These are phyloP conservation scores for Sphaerosporella brunnea DNA, from an alignment of 495 filamentous ascomycete species.

Conservation along the genomic window DNA sequence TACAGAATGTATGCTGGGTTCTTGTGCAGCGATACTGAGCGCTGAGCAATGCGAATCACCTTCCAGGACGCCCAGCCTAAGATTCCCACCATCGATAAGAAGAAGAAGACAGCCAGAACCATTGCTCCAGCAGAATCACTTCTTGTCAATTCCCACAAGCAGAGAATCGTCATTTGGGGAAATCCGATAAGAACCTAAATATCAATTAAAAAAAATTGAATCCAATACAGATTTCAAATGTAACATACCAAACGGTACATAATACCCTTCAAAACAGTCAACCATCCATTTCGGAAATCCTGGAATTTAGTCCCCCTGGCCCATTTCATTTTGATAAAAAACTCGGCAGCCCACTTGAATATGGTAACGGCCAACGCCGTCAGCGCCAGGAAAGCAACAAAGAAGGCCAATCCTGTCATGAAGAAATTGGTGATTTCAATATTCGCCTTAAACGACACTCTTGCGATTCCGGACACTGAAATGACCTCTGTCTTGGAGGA, in stretches of 20 bases:
- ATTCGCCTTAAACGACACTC: slow-evolving; percentile 66
- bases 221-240: slow-evolving; percentile 55
- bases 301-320: slow-evolving; percentile 78
- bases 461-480: slow-evolving; percentile 68
- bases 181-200: slow-evolving; percentile 67
- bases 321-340: slow-evolving; percentile 48
- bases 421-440: slow-evolving; percentile 93
- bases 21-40: slow-evolving; percentile 78
- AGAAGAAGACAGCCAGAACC: slow-evolving; percentile 74
- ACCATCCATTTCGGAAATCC: slow-evolving; percentile 78
- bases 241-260: slow-evolving; percentile 57
- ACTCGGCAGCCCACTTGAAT: slow-evolving; percentile 69
- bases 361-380: slow-evolving; percentile 53
- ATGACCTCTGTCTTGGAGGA: slow-evolving; percentile 33
- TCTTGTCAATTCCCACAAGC: slow-evolving; percentile 83
- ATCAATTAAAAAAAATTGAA: too few species aligned
- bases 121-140: slow-evolving; percentile 76
- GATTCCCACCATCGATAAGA: slow-evolving; percentile 61
- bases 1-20: slow-evolving; percentile 96
- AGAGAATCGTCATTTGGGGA: slow-evolving; percentile 79
- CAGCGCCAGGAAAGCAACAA: slow-evolving; percentile 58
- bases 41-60: slow-evolving; percentile 72
- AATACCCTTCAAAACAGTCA: slow-evolving; percentile 71
- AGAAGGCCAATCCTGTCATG: slow-evolving; percentile 78
- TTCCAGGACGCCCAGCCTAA: slow-evolving; percentile 80